A percentile compares a stretch with the other conserved stretches of the same genome.
Conservation (phyloP, 495 filamentous ascomycete species). For the Poronia punctata region DNA sequence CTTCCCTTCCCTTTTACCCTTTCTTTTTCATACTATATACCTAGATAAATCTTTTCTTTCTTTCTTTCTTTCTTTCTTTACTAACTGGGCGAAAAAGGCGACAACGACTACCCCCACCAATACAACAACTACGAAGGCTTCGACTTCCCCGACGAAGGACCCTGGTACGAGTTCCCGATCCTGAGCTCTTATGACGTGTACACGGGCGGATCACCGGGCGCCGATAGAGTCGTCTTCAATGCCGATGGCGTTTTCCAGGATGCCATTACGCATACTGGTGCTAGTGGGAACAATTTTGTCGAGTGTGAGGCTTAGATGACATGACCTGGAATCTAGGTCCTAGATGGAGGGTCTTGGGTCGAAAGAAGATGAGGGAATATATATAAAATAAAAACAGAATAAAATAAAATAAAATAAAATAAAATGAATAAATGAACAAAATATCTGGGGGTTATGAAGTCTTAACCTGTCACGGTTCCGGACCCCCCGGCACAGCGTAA, state of each 20-base stretch:
- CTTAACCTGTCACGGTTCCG: too few species aligned
- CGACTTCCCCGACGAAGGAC: constrained; percentile 46
- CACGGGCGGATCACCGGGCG: constrained; percentile 57
- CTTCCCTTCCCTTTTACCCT: neutral
- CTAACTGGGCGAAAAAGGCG: constrained; percentile 9
- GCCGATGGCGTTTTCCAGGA: constrained; percentile 42
- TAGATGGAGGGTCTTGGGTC: too few species aligned
- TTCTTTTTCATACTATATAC: neutral
- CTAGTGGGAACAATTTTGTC: constrained; percentile 59
- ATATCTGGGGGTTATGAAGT: too few species aligned
- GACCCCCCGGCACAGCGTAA: too few species aligned
- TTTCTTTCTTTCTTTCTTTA: neutral
- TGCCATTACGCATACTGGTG: constrained; percentile 63
- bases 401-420: too few species aligned
- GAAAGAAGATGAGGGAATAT: too few species aligned
- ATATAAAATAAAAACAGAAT: too few species aligned
- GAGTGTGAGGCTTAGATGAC: constrained; percentile 29
- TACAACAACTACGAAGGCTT: constrained; percentile 74
- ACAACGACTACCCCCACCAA: constrained; percentile 57
- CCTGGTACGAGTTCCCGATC: constrained; percentile 71
- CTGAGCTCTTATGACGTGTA: constrained; percentile 46
- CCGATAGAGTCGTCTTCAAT: constrained; percentile 69
- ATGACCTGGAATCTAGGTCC: neutral
- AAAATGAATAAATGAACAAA: too few species aligned
- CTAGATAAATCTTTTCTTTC: neutral